Evolutionary conservation across 2,329 filamentous ascomycete genomes (phyloP).

Genomic region (Bipolaris victoriae): DNA sequence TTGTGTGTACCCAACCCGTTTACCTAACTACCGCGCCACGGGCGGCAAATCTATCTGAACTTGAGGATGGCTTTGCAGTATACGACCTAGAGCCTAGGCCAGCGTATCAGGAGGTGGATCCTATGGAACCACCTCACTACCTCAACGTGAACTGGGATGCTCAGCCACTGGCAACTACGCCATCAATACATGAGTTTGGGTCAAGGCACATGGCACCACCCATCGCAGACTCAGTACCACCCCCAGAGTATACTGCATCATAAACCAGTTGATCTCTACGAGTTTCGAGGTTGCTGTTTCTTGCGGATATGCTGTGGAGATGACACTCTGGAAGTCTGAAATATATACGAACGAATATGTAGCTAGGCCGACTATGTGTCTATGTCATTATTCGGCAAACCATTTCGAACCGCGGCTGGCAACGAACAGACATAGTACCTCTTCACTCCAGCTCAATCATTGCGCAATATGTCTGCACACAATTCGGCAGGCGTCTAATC

Average conservation of each 20-base stretch:
- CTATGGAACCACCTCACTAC: slow-evolving; percentile 1
- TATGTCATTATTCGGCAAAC: no score
- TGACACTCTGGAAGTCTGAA: not conserved
- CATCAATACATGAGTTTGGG: slow-evolving; percentile 5
- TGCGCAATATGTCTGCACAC: not conserved
- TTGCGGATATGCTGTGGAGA: not conserved
- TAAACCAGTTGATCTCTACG: not conserved
- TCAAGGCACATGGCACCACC: slow-evolving; percentile 2
- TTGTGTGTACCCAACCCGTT: slow-evolving; percentile 23
- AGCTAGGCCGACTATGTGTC: no score
- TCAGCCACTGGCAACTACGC: not conserved
- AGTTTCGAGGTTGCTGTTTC: not conserved
- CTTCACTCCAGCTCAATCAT: not conserved
- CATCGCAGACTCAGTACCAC: slow-evolving; percentile 2
- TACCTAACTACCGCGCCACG: slow-evolving; percentile 27
- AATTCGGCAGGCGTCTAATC: not conserved
- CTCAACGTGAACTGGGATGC: not conserved
- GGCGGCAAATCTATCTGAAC: not conserved
- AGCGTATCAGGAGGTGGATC: slow-evolving; percentile 21
- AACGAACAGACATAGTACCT: not conserved
- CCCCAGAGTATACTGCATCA: slow-evolving; percentile 9
- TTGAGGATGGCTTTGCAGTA: not conserved
- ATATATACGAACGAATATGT: no score
- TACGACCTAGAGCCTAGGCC: slow-evolving; percentile 9
- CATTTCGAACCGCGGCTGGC: not conserved